Percentiles rank a stretch among this genome's conserved stretches.
Conservation (phyloP, 805 yeast species). For the Myxozyma nipponensis region DNA sequence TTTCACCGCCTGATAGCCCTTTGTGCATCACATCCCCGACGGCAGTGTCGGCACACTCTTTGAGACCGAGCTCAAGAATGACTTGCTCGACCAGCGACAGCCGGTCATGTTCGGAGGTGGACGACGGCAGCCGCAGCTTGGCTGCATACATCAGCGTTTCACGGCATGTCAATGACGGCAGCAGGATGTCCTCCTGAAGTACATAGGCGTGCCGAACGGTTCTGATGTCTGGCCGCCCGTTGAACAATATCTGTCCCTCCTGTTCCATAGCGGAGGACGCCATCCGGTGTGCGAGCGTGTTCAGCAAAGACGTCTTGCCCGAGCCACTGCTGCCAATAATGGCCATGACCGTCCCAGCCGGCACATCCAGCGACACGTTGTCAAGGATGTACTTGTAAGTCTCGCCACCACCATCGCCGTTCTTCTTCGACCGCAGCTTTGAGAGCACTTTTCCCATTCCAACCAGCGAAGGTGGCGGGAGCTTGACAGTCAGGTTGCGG, state of each 20-base stretch:
- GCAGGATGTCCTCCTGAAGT: conserved; percentile 68
- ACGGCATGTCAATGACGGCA: conserved; percentile 66
- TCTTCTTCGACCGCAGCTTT: neutral
- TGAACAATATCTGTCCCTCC: conserved; percentile 33
- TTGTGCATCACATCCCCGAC: conserved; percentile 53
- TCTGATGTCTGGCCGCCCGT: conserved; percentile 32
- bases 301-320: conserved; percentile 77
- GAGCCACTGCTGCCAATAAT: conserved; percentile 86
- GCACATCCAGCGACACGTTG: conserved; percentile 56
- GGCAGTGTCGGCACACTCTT: conserved; percentile 56
- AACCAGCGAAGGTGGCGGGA: conserved; percentile 3
- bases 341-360: conserved; percentile 63
- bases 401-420: neutral
- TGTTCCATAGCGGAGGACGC: conserved; percentile 26
- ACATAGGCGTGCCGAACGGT: conserved; percentile 55
- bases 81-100: conserved; percentile 53
- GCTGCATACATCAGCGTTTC: conserved; percentile 72
- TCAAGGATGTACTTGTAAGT: conserved; percentile 43
- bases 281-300: conserved; percentile 42
- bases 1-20: conserved; percentile 83
- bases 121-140: conserved; percentile 56
- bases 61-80: conserved; percentile 60
- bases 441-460: neutral
- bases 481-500: conserved; percentile 24
- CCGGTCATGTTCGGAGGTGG: conserved; percentile 46